phyloP scores from a whole-genome alignment of 257 asterid species.

The Solanum megistacrolobum region DNA sequence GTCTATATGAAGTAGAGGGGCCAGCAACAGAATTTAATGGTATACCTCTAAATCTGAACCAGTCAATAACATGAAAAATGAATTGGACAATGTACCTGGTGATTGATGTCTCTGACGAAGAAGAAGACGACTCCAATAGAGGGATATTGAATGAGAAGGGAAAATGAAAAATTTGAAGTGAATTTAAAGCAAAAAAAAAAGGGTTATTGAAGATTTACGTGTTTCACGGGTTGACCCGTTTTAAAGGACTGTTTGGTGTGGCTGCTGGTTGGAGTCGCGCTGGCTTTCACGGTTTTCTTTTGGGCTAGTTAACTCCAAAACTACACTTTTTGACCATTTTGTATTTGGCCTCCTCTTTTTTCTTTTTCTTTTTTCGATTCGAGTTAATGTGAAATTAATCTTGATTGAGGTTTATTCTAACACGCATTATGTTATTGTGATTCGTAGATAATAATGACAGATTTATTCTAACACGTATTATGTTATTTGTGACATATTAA shows the following conservation, averaged over 20 bases:
- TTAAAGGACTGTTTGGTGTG: background rate
- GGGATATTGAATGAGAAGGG: background rate
- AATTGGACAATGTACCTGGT: background rate
- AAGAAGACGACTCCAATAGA: background rate
- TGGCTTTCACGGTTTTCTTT: background rate
- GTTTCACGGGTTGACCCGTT: background rate
- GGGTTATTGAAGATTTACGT: background rate
- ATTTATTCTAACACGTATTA: too few species aligned
- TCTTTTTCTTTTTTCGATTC: too few species aligned
- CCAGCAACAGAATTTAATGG: background rate
- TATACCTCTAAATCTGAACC: background rate
- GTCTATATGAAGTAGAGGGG: background rate
- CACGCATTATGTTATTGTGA: too few species aligned
- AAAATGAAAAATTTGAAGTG: background rate
- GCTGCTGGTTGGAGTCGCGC: background rate
- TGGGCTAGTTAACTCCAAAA: background rate
- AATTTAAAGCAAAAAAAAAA: background rate
- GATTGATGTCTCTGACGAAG: background rate
- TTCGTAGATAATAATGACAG: too few species aligned
- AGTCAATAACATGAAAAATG: too few species aligned
- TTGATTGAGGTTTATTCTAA: too few species aligned
- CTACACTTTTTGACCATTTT: background rate
- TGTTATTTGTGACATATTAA: background rate
- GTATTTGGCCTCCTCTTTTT: background rate
- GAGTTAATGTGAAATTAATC: too few species aligned